These are phyloP conservation scores for Xylaria curta DNA, from an alignment of 495 filamentous ascomycete genomes.

Conservation along the genomic window DNA sequence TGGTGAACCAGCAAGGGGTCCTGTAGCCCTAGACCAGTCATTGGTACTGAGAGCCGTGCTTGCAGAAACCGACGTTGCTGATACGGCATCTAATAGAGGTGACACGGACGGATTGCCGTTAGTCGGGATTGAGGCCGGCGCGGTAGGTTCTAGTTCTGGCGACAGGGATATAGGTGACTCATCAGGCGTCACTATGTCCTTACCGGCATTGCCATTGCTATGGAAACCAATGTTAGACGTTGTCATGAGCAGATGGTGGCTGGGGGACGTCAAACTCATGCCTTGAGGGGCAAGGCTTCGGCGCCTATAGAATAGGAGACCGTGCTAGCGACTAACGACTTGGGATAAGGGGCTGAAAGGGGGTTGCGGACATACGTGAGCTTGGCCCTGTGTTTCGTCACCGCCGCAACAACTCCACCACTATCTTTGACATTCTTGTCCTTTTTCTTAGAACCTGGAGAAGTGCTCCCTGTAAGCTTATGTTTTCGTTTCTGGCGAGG, in stretches of 20 bases:
- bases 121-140: slow-evolving; percentile 41
- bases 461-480: slow-evolving; percentile 40
- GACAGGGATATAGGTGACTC: slow-evolving; percentile 48
- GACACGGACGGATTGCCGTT: slow-evolving; percentile 47
- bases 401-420: slow-evolving; percentile 57
- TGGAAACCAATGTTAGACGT: slow-evolving; percentile 35
- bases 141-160: slow-evolving; percentile 50
- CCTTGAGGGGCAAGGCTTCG: background rate
- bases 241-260: background rate
- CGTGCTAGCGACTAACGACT: background rate
- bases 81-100: slow-evolving; percentile 52
- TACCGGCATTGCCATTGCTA: slow-evolving; percentile 37
- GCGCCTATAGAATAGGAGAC: slow-evolving; percentile 10
- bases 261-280: background rate
- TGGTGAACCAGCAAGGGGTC: slow-evolving; percentile 59
- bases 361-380: slow-evolving; percentile 49
- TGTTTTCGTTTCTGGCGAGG: slow-evolving; percentile 38
- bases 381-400: slow-evolving; percentile 58
- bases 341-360: background rate
- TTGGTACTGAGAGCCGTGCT: slow-evolving; percentile 56
- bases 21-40: slow-evolving; percentile 59
- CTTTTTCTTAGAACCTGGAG: slow-evolving; percentile 55
- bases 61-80: slow-evolving; percentile 52
- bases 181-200: slow-evolving; percentile 46
- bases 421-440: slow-evolving; percentile 60